phyloP scores from a whole-genome alignment of 371 early-diverging fungal genomes.

The Mortierella sp. region DNA sequence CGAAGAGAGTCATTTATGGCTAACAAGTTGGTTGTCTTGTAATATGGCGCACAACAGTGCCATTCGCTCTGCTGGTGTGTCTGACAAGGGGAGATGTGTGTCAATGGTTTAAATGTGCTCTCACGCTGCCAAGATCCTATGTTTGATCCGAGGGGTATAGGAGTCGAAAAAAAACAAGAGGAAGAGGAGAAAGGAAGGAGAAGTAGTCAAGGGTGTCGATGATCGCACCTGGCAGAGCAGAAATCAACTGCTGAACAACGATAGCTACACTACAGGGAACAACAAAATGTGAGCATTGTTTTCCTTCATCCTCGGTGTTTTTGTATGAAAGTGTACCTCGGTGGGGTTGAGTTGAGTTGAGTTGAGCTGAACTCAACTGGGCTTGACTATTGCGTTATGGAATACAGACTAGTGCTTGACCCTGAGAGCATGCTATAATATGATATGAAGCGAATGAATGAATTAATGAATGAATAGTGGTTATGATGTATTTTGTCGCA shows the following conservation, averaged over 20 bases:
- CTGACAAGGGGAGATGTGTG: neutral
- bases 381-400: neutral
- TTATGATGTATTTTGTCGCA: neutral
- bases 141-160: neutral
- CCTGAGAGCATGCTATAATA: neutral
- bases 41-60: neutral
- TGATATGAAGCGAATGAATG: neutral
- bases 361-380: too few species aligned
- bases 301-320: neutral
- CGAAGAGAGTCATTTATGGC: neutral
- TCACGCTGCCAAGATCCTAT: neutral
- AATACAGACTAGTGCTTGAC: neutral
- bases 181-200: neutral
- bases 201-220: neutral
- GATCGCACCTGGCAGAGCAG: neutral
- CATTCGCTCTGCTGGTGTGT: too few species aligned
- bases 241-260: neutral
- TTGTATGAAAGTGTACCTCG: neutral
- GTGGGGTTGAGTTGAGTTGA: neutral
- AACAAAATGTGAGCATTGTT: neutral
- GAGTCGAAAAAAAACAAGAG: neutral
- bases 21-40: neutral
- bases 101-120: neutral
- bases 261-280: neutral
- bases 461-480: too few species aligned